Evolutionary conservation across 2,329 filamentous ascomycete species (phyloP).

Genomic region (Neoarthrinium moseri): DNA sequence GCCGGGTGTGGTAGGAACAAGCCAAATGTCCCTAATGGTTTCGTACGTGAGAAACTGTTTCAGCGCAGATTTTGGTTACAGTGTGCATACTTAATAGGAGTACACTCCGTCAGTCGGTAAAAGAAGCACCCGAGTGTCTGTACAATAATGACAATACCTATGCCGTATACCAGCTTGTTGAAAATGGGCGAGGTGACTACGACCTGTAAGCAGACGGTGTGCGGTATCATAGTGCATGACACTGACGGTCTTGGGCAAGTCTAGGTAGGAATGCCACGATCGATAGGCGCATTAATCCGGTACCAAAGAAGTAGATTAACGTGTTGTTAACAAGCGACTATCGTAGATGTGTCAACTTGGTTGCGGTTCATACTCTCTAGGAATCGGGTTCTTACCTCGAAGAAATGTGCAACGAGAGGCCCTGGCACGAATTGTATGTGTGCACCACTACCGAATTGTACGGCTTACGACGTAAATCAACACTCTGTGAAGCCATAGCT

Average conservation of each 20-base stretch:
- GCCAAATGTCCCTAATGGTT: background rate
- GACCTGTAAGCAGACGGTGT: background rate
- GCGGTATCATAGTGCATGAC: background rate
- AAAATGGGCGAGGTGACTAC: background rate
- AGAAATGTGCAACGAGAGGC: slow-evolving; percentile 4
- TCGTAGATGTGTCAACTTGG: background rate
- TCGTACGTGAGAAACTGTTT: background rate
- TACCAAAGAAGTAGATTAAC: slow-evolving; percentile 27
- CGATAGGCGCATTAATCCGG: slow-evolving; percentile 30
- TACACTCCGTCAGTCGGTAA: slow-evolving; percentile 15
- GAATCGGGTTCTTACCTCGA: slow-evolving; percentile 12
- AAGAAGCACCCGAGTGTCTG: slow-evolving; percentile 14
- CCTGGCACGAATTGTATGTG: background rate
- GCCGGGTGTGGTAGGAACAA: background rate
- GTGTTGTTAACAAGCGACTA: slow-evolving; percentile 17
- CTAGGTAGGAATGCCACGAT: slow-evolving; percentile 33
- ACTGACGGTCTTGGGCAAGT: slow-evolving; percentile 31
- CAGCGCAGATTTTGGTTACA: background rate
- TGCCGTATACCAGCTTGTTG: slow-evolving; percentile 7
- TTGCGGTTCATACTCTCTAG: background rate
- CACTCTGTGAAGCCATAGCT: background rate
- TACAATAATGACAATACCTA: slow-evolving; percentile 9
- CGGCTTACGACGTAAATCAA: background rate
- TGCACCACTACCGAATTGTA: background rate
- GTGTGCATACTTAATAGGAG: background rate